phyloP scores from a whole-genome alignment of 1,284 basidiomycete genomes.

The Boletus semigastroideus region DNA sequence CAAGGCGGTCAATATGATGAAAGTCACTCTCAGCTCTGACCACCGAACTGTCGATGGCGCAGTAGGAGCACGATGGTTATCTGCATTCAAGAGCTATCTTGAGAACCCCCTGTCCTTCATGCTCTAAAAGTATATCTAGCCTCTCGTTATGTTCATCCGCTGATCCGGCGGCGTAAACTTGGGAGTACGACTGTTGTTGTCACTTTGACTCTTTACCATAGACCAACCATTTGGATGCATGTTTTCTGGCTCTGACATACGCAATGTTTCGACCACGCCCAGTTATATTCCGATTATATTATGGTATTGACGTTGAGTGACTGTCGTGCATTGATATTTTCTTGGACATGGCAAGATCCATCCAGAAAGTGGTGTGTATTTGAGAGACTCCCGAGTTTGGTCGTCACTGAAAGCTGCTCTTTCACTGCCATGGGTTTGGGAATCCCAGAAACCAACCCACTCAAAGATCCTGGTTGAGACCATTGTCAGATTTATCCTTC shows the following conservation, averaged over 20 bases:
- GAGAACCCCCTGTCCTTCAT: slow-evolving; percentile 96
- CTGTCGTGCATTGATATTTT: background rate
- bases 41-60: slow-evolving; percentile 96
- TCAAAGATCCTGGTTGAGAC: slow-evolving; percentile 38
- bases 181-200: slow-evolving; percentile 4
- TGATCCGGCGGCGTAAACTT: background rate
- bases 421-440: slow-evolving; percentile 12
- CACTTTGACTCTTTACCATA: slow-evolving; percentile 22
- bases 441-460: slow-evolving; percentile 14
- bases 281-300: slow-evolving; percentile 19
- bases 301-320: slow-evolving; percentile 11
- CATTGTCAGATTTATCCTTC: slow-evolving; percentile 6
- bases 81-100: slow-evolving; percentile 95
- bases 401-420: no score
- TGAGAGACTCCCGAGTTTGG: no score
- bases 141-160: background rate
- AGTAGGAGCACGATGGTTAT: slow-evolving; percentile 86
- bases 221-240: slow-evolving; percentile 20
- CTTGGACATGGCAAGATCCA: background rate
- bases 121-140: slow-evolving; percentile 53
- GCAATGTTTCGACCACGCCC: slow-evolving; percentile 6
- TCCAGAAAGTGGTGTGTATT: no score
- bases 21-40: slow-evolving; percentile 93
- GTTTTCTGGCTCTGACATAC: slow-evolving; percentile 11
- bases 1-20: slow-evolving; percentile 92